These are phyloP conservation scores for Poteriospumella lacustris DNA, from an alignment of 108 stramenopile species.

Conservation along the genomic window DNA sequence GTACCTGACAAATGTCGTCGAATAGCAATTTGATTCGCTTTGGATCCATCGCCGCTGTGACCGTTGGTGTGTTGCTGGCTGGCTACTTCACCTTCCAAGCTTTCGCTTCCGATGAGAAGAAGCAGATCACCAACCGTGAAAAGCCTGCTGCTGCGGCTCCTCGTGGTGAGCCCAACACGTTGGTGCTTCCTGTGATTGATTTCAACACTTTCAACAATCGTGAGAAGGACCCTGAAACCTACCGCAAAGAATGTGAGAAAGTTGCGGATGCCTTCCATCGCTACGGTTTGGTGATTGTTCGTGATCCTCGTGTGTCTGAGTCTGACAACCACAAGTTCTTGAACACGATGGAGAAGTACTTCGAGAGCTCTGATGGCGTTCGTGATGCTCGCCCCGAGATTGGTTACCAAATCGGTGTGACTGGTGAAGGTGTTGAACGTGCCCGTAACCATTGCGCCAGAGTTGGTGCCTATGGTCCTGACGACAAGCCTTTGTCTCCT, in stretches of 20 bases:
- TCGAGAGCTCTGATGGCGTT: slow-evolving; percentile 42
- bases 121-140: too few species aligned
- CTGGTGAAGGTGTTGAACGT: slow-evolving; percentile 39
- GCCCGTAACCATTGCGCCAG: slow-evolving; percentile 46
- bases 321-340: slow-evolving; percentile 47
- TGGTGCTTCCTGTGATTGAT: slow-evolving; percentile 35
- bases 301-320: slow-evolving; percentile 49
- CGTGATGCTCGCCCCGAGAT: slow-evolving; percentile 49
- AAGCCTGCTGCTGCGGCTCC: too few species aligned
- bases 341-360: slow-evolving; percentile 56
- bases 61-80: too few species aligned
- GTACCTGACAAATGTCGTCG: too few species aligned
- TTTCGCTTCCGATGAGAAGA: too few species aligned
- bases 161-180: too few species aligned
- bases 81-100: too few species aligned
- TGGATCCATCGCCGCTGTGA: too few species aligned
- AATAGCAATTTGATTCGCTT: too few species aligned
- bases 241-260: slow-evolving; percentile 5
- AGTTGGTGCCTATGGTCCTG: slow-evolving; percentile 29
- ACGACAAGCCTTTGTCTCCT: slow-evolving; percentile 44
- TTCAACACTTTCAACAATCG: background rate
- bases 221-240: background rate
- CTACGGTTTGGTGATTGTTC: slow-evolving; percentile 43
- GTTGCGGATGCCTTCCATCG: slow-evolving; percentile 27
- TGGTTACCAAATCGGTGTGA: slow-evolving; percentile 48